Evolutionary conservation across 140 eudicot species (phyloP), one percentile per base, ranked within the genome.

Genomic region (Oenanthe javanica): DNA sequence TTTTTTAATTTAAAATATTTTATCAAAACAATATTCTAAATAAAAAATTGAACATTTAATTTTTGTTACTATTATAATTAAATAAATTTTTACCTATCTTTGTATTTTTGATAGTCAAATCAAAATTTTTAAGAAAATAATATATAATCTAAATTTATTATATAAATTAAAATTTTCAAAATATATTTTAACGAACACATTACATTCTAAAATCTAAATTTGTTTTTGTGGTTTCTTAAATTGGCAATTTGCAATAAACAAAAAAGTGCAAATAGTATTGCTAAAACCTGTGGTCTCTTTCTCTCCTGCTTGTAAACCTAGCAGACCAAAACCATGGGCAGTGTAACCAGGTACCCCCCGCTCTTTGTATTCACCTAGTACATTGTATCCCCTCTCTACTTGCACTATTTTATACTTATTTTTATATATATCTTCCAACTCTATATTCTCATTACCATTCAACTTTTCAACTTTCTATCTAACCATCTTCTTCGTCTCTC

Each of bases 301-400:
- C 4, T 18, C 25, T 18, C 9, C 5, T 45, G 36, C 31, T 9
- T 45, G 1, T 21, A 59, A 45, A 19, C 55, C 0, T 7, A 25
- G 55, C 52, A 73, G 46, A 73, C 16, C 57, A 73, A 73, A 73
- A 73, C 77, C 77, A 73, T 73, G 77, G 77, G 77, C 77, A 73
- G 77, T 73, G n/a, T 42, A 61, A 61, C 77, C 77, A 73, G 57
- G 55, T 45, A 19, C 40, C 77, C 77, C 69, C 1, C 38, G 57
- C 77, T 73, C 77, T 73, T n/a, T 73, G 77, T 73, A 73, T 73
- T 73, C 49, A 16, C 27, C 36, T 7, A 61, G 77, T 73, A 73
- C 57, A 45, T 73, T 46, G 77, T 73, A 72, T 73, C 19, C 16
- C 27, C 69, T 11, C 69, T 8, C 2, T 69, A 36, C 76, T 4